phyloP scores from a whole-genome alignment of 2,329 filamentous ascomycete species.

The Arthrocladium fulminans region DNA sequence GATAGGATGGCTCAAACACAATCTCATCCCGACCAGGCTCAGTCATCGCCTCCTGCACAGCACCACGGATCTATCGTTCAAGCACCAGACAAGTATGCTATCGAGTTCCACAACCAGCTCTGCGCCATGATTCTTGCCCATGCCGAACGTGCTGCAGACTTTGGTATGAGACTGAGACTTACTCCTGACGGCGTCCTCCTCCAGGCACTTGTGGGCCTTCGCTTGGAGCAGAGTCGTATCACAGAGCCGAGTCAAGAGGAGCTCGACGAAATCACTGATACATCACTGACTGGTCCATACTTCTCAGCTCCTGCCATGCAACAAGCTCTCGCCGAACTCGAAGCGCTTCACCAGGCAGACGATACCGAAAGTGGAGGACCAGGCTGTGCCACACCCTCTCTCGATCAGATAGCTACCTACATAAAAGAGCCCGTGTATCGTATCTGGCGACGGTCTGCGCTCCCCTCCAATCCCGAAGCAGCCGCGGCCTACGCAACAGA shows the following conservation, averaged over 20 bases:
- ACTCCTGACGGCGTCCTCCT: not conserved
- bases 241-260: not conserved
- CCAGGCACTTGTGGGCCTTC: constrained; percentile 1
- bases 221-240: not conserved
- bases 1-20: not conserved
- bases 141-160: constrained; percentile 4
- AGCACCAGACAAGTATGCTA: constrained; percentile 10
- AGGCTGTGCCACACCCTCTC: constrained; percentile 7
- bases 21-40: not conserved
- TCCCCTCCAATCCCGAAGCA: not conserved
- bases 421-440: not conserved
- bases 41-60: not conserved
- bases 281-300: not conserved
- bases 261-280: not conserved
- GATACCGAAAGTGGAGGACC: not conserved
- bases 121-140: constrained; percentile 8
- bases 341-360: not conserved
- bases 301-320: not conserved
- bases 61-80: not conserved
- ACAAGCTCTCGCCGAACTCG: not conserved
- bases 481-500: not conserved
- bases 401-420: constrained; percentile 4
- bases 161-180: constrained; percentile 3
- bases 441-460: not conserved
- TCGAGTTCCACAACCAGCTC: constrained; percentile 12